Base-by-base conservation (phyloP, 2,329 filamentous ascomycete genomes). In the Aureobasidium sp. region DNA sequence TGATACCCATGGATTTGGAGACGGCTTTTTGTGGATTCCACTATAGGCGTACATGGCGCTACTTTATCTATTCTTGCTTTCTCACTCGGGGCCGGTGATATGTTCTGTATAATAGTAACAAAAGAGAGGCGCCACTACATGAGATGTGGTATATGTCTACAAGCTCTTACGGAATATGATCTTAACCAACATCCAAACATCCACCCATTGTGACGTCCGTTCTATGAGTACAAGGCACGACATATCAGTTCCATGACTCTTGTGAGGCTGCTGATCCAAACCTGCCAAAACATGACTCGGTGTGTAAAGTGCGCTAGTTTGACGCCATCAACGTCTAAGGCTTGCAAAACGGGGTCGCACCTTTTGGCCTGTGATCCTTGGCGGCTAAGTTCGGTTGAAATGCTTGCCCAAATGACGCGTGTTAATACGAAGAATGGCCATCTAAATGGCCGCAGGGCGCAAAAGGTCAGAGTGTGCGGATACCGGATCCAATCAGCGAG, bases 1-100 rank as follows among this genome's bases (percentile, higher is more conserved):
- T 58, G 55, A 58, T 58, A 58, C 55, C 55, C 55, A 47, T 40
- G 55, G 43, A 57, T 58, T 58, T 58, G 55, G 55, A 58, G 55
- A 58, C 23, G 55, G 55, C 42, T 58, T 58, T 23, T 58, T 38
- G 21, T 47, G 38, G 33, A 40, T 40, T 38, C 5, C 15, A 38
- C 15, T 40, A 47, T n/a, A 35, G 53, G 43, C 4, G 42, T 58
- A 47, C 33, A 58, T 31, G 55, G 55, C 55, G 55, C 33, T 31
- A 6, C 31, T 40, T 38, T 10, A 43, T 47, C 37, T 29, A 25
- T 10, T 58, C 21, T 40, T 33, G 29, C 15, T 46, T 47, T 47
- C n/a, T 46, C 9, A 17, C 29, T 2, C 23, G 19, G 46, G 53
- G 43, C 37, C 13, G 49, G 51, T 21, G 40, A 40, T 40, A 46